Conservation (phyloP, 371 early-diverging fungal genomes). For the Syncephalis fuscata region DNA sequence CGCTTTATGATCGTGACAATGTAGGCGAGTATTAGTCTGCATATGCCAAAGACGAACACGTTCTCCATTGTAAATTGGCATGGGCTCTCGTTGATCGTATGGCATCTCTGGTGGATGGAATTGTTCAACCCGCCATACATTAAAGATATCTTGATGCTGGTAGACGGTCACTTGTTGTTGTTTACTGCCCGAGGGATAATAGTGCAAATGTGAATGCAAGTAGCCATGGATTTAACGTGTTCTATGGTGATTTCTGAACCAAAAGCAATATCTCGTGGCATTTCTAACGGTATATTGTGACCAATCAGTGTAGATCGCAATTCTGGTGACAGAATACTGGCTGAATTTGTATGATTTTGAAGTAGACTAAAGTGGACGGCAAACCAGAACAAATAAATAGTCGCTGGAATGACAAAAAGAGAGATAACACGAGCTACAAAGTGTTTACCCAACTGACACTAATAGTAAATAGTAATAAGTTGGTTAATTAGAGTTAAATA, state of each 20-base stretch:
- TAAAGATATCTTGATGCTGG: slow-evolving; percentile 74
- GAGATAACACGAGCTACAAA: slow-evolving; percentile 34
- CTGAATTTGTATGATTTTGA: slow-evolving; percentile 52
- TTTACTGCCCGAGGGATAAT: slow-evolving; percentile 62
- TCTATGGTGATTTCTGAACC: slow-evolving; percentile 58
- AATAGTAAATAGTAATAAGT: background rate
- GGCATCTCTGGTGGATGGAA: slow-evolving; percentile 16
- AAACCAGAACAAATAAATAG: slow-evolving; percentile 63
- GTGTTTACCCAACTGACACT: slow-evolving; percentile 19
- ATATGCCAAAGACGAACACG: slow-evolving; percentile 59
- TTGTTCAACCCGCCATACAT: slow-evolving; percentile 59
- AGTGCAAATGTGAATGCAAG: slow-evolving; percentile 75
- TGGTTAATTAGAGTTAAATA: background rate
- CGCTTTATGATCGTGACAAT: slow-evolving; percentile 78
- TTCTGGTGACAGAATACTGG: slow-evolving; percentile 56
- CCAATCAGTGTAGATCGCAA: slow-evolving; percentile 45
- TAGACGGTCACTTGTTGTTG: slow-evolving; percentile 92
- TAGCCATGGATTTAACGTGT: slow-evolving; percentile 55
- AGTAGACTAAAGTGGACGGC: slow-evolving; percentile 63
- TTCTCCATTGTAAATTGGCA: slow-evolving; percentile 38
- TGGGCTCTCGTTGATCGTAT: slow-evolving; percentile 16
- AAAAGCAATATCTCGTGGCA: slow-evolving; percentile 50
- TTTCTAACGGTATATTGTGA: slow-evolving; percentile 10
- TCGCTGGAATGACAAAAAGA: slow-evolving; percentile 60
- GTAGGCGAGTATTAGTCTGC: slow-evolving; percentile 44